phyloP scores from a whole-genome alignment of 2,329 filamentous ascomycete genomes.

The Fusarium sp. region DNA sequence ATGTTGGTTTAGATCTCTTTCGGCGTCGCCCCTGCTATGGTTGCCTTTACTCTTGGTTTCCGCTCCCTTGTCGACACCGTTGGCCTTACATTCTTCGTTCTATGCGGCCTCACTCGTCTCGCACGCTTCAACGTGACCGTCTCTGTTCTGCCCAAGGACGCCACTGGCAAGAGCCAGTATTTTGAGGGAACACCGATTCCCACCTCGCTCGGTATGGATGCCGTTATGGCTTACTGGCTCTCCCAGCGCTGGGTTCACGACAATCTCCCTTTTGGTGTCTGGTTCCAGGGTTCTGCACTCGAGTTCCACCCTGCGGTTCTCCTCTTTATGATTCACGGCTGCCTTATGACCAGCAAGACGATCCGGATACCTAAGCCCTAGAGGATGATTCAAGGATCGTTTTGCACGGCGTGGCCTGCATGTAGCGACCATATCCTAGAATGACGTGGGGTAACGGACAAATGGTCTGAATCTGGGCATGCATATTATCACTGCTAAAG shows the following conservation, averaged over 20 bases:
- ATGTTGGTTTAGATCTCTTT: slow-evolving; percentile 79
- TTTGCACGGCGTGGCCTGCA: slow-evolving; percentile 24
- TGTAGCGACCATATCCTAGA: slow-evolving; percentile 5
- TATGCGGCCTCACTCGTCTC: slow-evolving; percentile 91
- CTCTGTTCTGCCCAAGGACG: slow-evolving; percentile 87
- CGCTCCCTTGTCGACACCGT: slow-evolving; percentile 86
- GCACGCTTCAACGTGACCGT: slow-evolving; percentile 99
- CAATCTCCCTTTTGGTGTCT: slow-evolving; percentile 78
- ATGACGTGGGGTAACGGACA: slow-evolving; percentile 5
- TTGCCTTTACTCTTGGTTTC: slow-evolving; percentile 88
- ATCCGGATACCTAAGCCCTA: slow-evolving; percentile 92
- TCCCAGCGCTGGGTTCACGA: slow-evolving; percentile 81
- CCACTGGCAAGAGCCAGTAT: slow-evolving; percentile 88
- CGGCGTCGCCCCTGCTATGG: slow-evolving; percentile 85
- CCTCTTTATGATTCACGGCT: slow-evolving; percentile 88
- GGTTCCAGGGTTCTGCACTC: slow-evolving; percentile 70
- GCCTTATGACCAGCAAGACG: slow-evolving; percentile 93
- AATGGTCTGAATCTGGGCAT: slow-evolving; percentile 3
- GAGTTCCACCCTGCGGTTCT: slow-evolving; percentile 87
- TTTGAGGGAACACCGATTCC: slow-evolving; percentile 98
- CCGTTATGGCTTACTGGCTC: slow-evolving; percentile 90
- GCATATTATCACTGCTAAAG: slow-evolving; percentile 1
- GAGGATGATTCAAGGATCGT: slow-evolving; percentile 27
- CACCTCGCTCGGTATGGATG: slow-evolving; percentile 82
- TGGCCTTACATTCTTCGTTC: slow-evolving; percentile 84